Conservation (phyloP, 495 filamentous ascomycete genomes). For the Aspergillus carlsbadensis region DNA sequence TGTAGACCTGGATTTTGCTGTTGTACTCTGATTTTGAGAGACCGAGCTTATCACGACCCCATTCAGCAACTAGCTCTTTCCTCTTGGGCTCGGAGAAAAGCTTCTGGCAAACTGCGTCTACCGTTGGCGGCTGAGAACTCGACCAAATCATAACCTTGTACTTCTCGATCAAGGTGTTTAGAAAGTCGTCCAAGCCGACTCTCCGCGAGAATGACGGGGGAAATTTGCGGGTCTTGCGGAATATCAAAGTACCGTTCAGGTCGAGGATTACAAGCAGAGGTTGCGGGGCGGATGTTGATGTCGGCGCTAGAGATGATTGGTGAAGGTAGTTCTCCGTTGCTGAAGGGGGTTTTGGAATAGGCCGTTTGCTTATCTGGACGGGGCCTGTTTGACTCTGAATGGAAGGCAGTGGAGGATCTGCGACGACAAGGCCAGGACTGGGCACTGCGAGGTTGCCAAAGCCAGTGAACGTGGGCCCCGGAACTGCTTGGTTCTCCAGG, state of each 20-base stretch:
- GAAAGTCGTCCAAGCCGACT: conserved; percentile 62
- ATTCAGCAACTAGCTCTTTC: conserved; percentile 60
- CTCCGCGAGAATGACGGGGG: conserved; percentile 59
- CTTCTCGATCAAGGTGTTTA: conserved; percentile 61
- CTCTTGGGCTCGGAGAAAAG: conserved; percentile 47
- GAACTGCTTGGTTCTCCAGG: neutral
- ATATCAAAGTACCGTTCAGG: conserved; percentile 86
- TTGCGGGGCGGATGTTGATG: conserved; percentile 28
- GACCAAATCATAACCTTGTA: conserved; percentile 90
- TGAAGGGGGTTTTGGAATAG: conserved; percentile 27
- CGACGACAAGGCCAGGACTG: neutral
- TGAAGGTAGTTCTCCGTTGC: conserved; percentile 45
- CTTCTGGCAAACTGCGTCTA: conserved; percentile 53
- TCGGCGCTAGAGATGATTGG: conserved; percentile 36
- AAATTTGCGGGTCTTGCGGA: conserved; percentile 53
- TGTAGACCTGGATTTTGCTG: conserved; percentile 81
- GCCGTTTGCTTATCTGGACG: neutral
- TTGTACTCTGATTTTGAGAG: conserved; percentile 63
- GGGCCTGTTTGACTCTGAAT: neutral
- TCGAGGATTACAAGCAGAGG: conserved; percentile 80
- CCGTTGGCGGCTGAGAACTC: conserved; percentile 71
- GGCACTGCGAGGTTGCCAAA: conserved; percentile 9
- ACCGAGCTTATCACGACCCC: conserved; percentile 78
- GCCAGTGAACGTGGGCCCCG: conserved; percentile 9
- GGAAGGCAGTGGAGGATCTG: neutral